Percentiles rank a stretch among this genome's conserved stretches.
Evolutionary conservation across 805 yeast species (phyloP).

Genomic region (Starmerella stigmatis): DNA sequence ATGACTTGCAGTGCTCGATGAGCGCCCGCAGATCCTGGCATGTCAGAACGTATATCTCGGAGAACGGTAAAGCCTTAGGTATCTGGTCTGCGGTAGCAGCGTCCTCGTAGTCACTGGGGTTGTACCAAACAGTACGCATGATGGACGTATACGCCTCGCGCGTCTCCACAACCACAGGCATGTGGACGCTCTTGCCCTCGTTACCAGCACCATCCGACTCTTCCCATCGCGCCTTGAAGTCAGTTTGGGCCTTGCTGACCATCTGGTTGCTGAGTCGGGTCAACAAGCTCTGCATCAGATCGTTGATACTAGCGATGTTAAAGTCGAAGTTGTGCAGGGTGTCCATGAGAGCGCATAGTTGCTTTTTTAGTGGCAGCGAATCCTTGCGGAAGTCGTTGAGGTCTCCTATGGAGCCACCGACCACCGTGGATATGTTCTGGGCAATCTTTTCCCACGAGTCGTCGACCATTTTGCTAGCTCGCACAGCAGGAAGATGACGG

Average conservation of each 20-base stretch:
- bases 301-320: slow-evolving; percentile 49
- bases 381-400: slow-evolving; percentile 23
- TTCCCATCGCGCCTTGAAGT: slow-evolving; percentile 52
- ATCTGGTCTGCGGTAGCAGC: slow-evolving; percentile 28
- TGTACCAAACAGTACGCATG: slow-evolving; percentile 59
- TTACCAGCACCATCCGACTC: slow-evolving; percentile 51
- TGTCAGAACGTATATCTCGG: slow-evolving; percentile 76
- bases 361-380: slow-evolving; percentile 38
- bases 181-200: slow-evolving; percentile 35
- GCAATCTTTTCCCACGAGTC: slow-evolving; percentile 68
- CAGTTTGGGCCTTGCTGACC: slow-evolving; percentile 45
- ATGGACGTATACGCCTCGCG: slow-evolving; percentile 51
- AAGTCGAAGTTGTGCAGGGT: slow-evolving; percentile 65
- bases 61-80: slow-evolving; percentile 70
- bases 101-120: slow-evolving; percentile 38
- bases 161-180: slow-evolving; percentile 68
- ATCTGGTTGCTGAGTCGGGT: slow-evolving; percentile 49
- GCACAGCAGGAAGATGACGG: slow-evolving; percentile 46
- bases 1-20: slow-evolving; percentile 51
- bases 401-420: slow-evolving; percentile 26
- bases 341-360: slow-evolving; percentile 61
- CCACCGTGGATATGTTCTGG: slow-evolving; percentile 27
- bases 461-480: slow-evolving; percentile 51
- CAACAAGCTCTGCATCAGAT: slow-evolving; percentile 49
- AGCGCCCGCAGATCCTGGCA: slow-evolving; percentile 65